Percentiles rank a stretch among this genome's conserved stretches.
Conservation (phyloP, 2,329 filamentous ascomycete species). For the Cryphonectria carpinicola region DNA sequence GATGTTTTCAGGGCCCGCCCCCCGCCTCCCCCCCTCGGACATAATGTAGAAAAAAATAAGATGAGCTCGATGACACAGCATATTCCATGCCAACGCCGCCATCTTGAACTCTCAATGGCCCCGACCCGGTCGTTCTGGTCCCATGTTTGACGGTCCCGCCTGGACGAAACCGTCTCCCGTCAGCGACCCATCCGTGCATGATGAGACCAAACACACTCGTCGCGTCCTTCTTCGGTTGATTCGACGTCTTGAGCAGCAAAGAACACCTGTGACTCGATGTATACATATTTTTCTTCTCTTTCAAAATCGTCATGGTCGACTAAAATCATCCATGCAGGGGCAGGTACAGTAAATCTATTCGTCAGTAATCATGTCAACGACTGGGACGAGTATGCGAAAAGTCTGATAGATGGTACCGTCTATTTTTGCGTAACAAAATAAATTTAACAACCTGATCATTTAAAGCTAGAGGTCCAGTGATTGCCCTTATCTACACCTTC, state of each 20-base stretch:
- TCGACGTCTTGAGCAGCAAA: neutral
- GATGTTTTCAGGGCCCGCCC: neutral
- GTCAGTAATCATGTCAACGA: neutral
- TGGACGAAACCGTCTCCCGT: neutral
- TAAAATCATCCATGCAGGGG: neutral
- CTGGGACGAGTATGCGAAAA: neutral
- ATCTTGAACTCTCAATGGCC: neutral
- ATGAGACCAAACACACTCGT: neutral
- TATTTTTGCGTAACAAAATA: neutral
- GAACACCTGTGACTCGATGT: neutral
- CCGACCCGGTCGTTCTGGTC: neutral
- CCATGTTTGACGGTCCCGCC: neutral
- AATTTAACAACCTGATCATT: neutral
- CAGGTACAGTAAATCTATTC: neutral
- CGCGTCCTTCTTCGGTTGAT: neutral
- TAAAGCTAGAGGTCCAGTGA: neutral
- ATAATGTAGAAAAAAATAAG: neutral
- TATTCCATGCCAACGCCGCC: neutral
- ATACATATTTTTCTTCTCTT: neutral
- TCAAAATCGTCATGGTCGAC: neutral
- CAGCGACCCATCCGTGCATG: neutral
- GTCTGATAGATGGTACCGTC: neutral
- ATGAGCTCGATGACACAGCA: neutral
- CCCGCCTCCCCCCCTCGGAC: neutral
- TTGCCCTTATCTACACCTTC: neutral